These are phyloP conservation scores for Podaxis pistillaris DNA, from an alignment of 768 basidiomycete genomes.

Conservation along the genomic window DNA sequence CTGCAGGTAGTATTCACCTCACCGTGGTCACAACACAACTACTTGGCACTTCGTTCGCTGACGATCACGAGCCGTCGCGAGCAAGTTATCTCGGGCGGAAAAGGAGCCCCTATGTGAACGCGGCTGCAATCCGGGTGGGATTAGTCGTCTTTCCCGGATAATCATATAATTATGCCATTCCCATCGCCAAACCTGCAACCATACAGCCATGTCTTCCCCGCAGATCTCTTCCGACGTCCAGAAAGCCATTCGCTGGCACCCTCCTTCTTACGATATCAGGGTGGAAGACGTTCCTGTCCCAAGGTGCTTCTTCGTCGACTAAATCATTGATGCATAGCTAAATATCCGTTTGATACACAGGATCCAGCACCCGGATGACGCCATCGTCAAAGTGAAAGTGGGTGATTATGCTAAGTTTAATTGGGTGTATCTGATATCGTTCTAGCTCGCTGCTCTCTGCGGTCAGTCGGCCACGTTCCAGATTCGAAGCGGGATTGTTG, in stretches of 20 bases:
- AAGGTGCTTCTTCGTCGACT: constrained; percentile 25
- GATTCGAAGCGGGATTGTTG: neutral
- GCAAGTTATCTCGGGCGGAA: too few relatives aligned
- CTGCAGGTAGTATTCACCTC: too few relatives aligned
- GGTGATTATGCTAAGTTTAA: constrained; percentile 16
- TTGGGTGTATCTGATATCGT: neutral
- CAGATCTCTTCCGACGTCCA: constrained; percentile 20
- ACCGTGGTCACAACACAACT: too few relatives aligned
- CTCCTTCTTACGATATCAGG: constrained; percentile 67
- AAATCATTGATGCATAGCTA: neutral
- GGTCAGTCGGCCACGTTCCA: constrained; percentile 28
- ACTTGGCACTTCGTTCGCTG: too few relatives aligned
- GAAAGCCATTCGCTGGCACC: constrained; percentile 60
- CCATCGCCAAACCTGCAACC: neutral
- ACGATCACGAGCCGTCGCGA: too few relatives aligned
- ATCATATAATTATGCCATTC: neutral
- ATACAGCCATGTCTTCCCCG: constrained; percentile 11
- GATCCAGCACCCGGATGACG: constrained; percentile 73
- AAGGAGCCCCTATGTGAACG: neutral
- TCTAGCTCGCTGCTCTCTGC: constrained; percentile 64
- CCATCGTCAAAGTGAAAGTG: constrained; percentile 72
- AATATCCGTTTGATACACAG: constrained; percentile 28
- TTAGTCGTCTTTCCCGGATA: neutral
- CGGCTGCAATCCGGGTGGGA: constrained; percentile 10
- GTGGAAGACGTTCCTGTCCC: constrained; percentile 64